Base-by-base conservation (phyloP, 1,139 yeast genomes). In the Geotrichum citri-aurantii region DNA sequence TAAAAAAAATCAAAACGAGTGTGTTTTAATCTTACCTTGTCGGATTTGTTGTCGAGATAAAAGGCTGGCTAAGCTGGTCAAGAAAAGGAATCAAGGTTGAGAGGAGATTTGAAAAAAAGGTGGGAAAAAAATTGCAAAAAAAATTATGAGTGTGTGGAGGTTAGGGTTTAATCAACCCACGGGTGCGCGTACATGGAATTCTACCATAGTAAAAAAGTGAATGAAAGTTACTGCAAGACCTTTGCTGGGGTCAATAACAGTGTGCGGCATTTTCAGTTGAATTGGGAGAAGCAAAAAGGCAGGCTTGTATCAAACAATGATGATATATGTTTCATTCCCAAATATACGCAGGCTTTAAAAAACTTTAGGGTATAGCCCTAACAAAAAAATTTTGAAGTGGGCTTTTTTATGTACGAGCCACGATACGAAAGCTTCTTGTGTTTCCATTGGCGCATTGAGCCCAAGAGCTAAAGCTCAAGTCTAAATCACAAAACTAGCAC, bases 41-140 rank as follows among this genome's bases (percentile, higher is more conserved):
- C 59, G 54, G 56, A 56, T 56, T 51, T 56, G 56, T 51, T 56
- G 59, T 56, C 59, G 56, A 48, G 59, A 52, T 40, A 56, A 56
- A 52, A 52, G 59, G 56, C 59, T 48, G 59, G 48, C 54, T 52
- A 52, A 52, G 58, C 58, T 56, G 58, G 52, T 33, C 52, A 50
- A 52, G 56, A 52, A 56, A 49, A 46, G 40, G 40, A 52, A 51
- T 26, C 55, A 52, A 52, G 51, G 52, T 10, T 6, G 40, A 31
- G 40, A 31, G 40, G 40, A 31, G 40, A 14, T 31, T 10, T 31
- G n/a, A 31, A 31, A 31, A 31, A 31, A 31, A 56, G 52, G 46
- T 24, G 23, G 19, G 11, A 48, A 37, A 42, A 51, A 51, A 51
- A 42, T n/a, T 33, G 54, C 23, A 37, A 56, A 56, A 56, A 56